Base-by-base conservation (phyloP, 2,329 filamentous ascomycete species). In the Juglanconis sp. region DNA sequence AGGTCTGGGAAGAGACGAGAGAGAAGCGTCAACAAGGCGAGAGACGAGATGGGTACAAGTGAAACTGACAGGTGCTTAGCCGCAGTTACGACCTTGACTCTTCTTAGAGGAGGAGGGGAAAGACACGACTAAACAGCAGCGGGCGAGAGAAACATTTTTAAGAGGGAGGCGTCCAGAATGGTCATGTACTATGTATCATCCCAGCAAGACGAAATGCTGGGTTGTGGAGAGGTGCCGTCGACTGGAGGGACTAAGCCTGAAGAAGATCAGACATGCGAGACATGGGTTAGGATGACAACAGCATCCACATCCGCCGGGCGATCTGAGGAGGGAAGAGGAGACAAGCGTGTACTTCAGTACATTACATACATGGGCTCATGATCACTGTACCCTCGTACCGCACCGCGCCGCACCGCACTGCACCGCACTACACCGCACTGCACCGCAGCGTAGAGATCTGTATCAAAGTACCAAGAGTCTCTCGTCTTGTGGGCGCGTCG, bases 161-260 rank as follows among this genome's bases (percentile, higher is more conserved):
- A 57, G 52, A 56, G 49, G 42, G 58, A 60, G 57, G 57, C 51
- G 60, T 60, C 57, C 51, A 53, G 56, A 51, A 56, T 53, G 53
- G 49, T 30, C 57, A 48, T 48, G 17, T 24, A 24, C 67, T 68
- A 72, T 68, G 67, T 71, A 68, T 68, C 66, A 63, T 68, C 68
- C 54, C 55, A 56, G 59, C 49, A 66, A 24, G 68, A 65, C 64
- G 65, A 66, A 54, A 62, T 61, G 69, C 67, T 67, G 68, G 65
- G 68, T 66, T 66, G 66, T 69, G 68, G 69, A 70, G 70, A 68
- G 69, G 69, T 66, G 68, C 70, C 71, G 71, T 70, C 68, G 68
- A 73, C 69, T 70, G 68, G 66, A 63, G 64, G 65, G 63, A 69
- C 74, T 76, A 76, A 70, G 68, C 73, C 72, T 65, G 67, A 76